Evolutionary conservation across 768 basidiomycete genomes (phyloP).

Genomic region (Mycena capillaripes): DNA sequence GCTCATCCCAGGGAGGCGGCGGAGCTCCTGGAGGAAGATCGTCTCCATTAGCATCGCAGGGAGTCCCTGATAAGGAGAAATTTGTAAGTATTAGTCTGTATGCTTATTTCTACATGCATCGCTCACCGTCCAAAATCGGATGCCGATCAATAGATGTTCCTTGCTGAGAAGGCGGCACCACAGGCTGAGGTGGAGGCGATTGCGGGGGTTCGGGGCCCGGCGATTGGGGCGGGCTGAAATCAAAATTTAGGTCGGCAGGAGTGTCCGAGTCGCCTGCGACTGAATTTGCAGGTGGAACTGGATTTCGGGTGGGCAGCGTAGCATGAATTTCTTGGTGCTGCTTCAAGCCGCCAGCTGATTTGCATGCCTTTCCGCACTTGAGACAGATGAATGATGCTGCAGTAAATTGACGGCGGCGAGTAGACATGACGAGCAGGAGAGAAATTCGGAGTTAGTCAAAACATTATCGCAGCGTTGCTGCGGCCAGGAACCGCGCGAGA

Average conservation of each 20-base stretch:
- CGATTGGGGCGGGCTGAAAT: neutral
- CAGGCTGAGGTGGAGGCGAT: neutral
- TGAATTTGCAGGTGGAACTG: no score
- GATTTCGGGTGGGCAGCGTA: neutral
- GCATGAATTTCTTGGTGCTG: no score
- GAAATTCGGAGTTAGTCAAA: no score
- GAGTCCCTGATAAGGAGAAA: slow-evolving; percentile 14
- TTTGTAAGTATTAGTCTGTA: no score
- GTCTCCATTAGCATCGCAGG: slow-evolving; percentile 28
- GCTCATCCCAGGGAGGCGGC: slow-evolving; percentile 29
- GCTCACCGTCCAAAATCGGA: slow-evolving; percentile 25
- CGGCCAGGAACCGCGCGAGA: no score
- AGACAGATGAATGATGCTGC: neutral
- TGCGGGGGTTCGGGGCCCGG: neutral
- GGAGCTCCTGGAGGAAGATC: slow-evolving; percentile 12
- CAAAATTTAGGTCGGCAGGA: no score
- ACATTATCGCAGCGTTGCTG: no score
- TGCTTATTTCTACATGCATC: no score
- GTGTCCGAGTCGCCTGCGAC: no score
- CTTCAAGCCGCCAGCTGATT: neutral
- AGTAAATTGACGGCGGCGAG: neutral
- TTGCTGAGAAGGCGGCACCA: neutral
- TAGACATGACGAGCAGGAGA: neutral
- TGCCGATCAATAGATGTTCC: neutral
- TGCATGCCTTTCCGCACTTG: neutral